Conservation (phyloP, 2,329 filamentous ascomycete species). For the Penicillium sp. region DNA sequence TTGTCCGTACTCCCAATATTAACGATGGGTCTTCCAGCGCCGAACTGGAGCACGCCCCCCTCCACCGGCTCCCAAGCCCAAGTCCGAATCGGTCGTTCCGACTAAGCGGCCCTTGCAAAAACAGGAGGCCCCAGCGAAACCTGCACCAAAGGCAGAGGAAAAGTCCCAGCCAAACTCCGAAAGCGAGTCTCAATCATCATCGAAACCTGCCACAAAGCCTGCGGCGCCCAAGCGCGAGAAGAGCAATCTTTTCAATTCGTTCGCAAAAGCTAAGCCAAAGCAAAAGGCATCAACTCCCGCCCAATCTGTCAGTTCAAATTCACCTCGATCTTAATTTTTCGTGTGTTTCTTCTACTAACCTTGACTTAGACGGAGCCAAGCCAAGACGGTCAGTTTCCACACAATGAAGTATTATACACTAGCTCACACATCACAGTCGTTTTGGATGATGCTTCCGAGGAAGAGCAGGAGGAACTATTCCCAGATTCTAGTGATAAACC, state of each 20-base stretch:
- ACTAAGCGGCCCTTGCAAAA: slow-evolving; percentile 45
- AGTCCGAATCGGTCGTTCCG: slow-evolving; percentile 39
- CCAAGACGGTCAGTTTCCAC: slow-evolving; percentile 52
- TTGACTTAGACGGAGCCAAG: slow-evolving; percentile 38
- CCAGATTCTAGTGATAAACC: slow-evolving; percentile 41
- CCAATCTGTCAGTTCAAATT: slow-evolving; percentile 44
- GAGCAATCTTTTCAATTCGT: slow-evolving; percentile 76
- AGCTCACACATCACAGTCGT: slow-evolving; percentile 43
- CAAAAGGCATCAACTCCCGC: slow-evolving; percentile 47
- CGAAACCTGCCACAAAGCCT: slow-evolving; percentile 42
- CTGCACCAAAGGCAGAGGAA: slow-evolving; percentile 28
- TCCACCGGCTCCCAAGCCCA: slow-evolving; percentile 32
- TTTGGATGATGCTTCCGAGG: slow-evolving; percentile 61
- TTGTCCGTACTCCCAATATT: neutral
- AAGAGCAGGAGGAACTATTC: slow-evolving; percentile 59
- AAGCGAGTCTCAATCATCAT: slow-evolving; percentile 35
- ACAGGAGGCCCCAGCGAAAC: slow-evolving; percentile 29
- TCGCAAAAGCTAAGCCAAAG: slow-evolving; percentile 72
- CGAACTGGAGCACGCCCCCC: slow-evolving; percentile 51
- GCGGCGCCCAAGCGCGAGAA: slow-evolving; percentile 61
- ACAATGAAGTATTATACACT: neutral
- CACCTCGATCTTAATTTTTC: neutral
- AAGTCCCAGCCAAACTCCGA: slow-evolving; percentile 23
- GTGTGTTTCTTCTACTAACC: slow-evolving; percentile 17
- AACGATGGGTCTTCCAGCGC: slow-evolving; percentile 40